Base-by-base conservation (phyloP, 768 basidiomycete genomes). In the Boletus pseudo-olivaceus region DNA sequence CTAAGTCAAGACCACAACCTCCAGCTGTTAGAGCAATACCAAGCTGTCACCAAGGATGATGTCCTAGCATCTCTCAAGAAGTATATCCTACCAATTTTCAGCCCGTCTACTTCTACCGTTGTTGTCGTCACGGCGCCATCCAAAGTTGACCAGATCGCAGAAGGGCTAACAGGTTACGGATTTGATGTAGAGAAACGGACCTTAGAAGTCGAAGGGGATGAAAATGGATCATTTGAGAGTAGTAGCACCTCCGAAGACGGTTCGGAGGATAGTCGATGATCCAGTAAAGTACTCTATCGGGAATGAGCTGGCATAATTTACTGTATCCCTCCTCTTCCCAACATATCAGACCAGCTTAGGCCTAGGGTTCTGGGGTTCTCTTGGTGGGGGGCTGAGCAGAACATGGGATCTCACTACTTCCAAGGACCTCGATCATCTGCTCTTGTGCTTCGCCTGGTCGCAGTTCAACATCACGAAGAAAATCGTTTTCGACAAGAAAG, bases 401-500 rank as follows among this genome's bases (percentile, higher is more conserved):
- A 52, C 51, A 45, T 7, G 27, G 5, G 19, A 32, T 29, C 45
- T 63, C 47, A 20, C 60, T 62, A 46, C 68, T 66, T 19, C 52
- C 70, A 49, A 87, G 64, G 20, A 90, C 83, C 65, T 87, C 75
- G 19, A 93, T 90, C 68, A 77, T 75, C 56, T 76, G 77, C 38
- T 80, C 72, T 42, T 81, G 75, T 4, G 87, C 87, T 67, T 93
- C 83, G 0, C 95, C 95, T 15, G 90, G 87, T 42, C 77, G 80
- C 27, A 88, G 69, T 69, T 97, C 95, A 2, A 96, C 91, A 30
- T 81, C 81, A 42, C 78, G 75, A 34, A 98, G 72, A 71, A 95
- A 93, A 64, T 93, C 85, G 59, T 98, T 97, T 56, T 90, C 88
- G 1, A 91, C 93, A 17, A 96, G 70, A 70, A 97, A 98, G 30